Base-by-base conservation (phyloP, 345 rosid species). In the Euphorbia lathyris region DNA sequence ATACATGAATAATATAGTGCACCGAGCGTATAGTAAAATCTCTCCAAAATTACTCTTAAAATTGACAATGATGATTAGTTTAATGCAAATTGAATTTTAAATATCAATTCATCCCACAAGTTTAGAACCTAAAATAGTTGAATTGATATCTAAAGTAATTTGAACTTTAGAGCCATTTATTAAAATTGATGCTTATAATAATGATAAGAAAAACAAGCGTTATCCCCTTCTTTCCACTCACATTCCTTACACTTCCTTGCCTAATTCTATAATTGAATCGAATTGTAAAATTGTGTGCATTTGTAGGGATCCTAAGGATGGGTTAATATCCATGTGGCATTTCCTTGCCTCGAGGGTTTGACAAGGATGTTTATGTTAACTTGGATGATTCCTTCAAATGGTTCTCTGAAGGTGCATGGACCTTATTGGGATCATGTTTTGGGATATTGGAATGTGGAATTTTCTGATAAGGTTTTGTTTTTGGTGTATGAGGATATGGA, bases 371-470 rank as follows among this genome's bases (percentile, higher is more conserved):
- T 0, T 59, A 13, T 14, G 3, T 12, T 7, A 58, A 14, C 42
- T 1, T 61, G 47, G 14, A 61, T 8, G 47, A 61, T 61, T 61
- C 65, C 7, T 61, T 61, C 9, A 16, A 61, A 4, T 19, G 16
- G 11, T 61, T 61, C 14, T 61, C 48, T 9, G 48, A 61, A 34
- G 65, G 65, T 3, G 26, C 26, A n/a, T 38, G 65, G 65, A 38
- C 65, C 65, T 0, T 61, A 61, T 20, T 61, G 65, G 65, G 65
- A 61, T 36, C 65, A 61, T 61, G 65, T 61, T 32, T 16, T 32
- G 12, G 65, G 65, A 34, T 60, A 32, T 9, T 60, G 65, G 65
- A 60, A 60, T 7, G 65, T 6, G 2, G 43, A 61, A 61, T 2
- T 19, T 20, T 47, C 65, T n/a, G 48, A 61, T 1, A 36, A 38